Conservation (phyloP, 2,329 filamentous ascomycete species). For the Pseudocercospora fijiensis region DNA sequence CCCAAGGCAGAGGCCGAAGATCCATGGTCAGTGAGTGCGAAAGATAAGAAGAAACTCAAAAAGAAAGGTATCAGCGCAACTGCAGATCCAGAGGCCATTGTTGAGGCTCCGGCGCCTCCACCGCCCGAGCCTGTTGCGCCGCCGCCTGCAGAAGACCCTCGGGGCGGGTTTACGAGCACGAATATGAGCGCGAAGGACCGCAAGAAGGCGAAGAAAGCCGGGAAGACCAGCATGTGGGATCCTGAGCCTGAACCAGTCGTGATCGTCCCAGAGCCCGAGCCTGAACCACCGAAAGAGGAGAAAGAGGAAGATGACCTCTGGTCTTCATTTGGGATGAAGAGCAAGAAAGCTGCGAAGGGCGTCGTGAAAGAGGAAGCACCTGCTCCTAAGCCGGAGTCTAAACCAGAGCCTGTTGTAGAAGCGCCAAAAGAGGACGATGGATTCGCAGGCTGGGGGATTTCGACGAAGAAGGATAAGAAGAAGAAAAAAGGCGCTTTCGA, state of each 20-base stretch:
- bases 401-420: slow-evolving; percentile 26
- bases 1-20: slow-evolving; percentile 29
- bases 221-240: slow-evolving; percentile 39
- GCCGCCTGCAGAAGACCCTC: slow-evolving; percentile 37
- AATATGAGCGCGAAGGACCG: slow-evolving; percentile 35
- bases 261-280: slow-evolving; percentile 39
- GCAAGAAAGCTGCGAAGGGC: slow-evolving; percentile 51
- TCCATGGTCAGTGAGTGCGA: slow-evolving; percentile 30
- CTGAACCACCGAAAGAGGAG: slow-evolving; percentile 40
- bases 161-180: slow-evolving; percentile 32
- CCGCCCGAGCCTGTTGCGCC: slow-evolving; percentile 31
- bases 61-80: slow-evolving; percentile 27
- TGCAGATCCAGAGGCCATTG: slow-evolving; percentile 29
- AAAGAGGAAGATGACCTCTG: slow-evolving; percentile 43
- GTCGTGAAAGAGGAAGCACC: slow-evolving; percentile 34
- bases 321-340: slow-evolving; percentile 36
- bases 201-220: slow-evolving; percentile 48
- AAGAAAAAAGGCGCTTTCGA: slow-evolving; percentile 44
- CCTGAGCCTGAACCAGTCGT: slow-evolving; percentile 39
- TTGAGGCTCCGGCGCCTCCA: slow-evolving; percentile 30
- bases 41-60: slow-evolving; percentile 37
- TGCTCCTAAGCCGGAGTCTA: slow-evolving; percentile 19
- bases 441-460: slow-evolving; percentile 29
- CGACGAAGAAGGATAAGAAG: slow-evolving; percentile 35
- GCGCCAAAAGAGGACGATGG: slow-evolving; percentile 23